Base-by-base conservation (phyloP, 352 stramenopile genomes). In the Phytophthora europaea region DNA sequence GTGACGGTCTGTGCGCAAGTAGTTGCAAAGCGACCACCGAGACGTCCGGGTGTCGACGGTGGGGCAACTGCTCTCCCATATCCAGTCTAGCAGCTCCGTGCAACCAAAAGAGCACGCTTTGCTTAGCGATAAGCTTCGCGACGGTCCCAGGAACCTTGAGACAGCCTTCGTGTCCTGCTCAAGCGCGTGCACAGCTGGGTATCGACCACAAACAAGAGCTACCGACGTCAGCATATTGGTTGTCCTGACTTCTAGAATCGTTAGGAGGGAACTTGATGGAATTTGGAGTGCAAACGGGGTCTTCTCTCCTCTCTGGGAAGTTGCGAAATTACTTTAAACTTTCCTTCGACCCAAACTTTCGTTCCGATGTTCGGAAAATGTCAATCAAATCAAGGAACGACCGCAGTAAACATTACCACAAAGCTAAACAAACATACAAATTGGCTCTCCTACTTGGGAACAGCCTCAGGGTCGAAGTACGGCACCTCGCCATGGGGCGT, bases 401-500 rank as follows among this genome's bases (percentile, higher is more conserved):
- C 13, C 13, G 18, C 16, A 45, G 36, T 45, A 45, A 45, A 45
- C 36, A 16, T 45, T 43, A 18, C 36, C 36, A 43, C 28, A 31
- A 31, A 31, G 28, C 28, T 31, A 31, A 31, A 31, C 28, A 31
- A 31, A 31, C 28, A 31, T 7, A 31, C 28, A 31, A 31, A 8
- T 8, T 31, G 4, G 28, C 28, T 31, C 34, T 4, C 18, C 61
- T 70, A 73, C 51, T 73, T 69, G 22, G 67, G 7, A 18, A 70
- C 67, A 8, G 40, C 67, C 15, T 73, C 54, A 3, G 60, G 60
- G 51, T 74, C 61, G n/a, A 74, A 65, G 52, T 70, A 74, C 52
- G 67, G 67, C 18, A 74, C 36, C n/a, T 74, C 67, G 5, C 67
- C 67, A 7, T 74, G 67, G 3, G 67, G 52, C 43, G 67, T 74